Conservation (phyloP, 2,329 filamentous ascomycete species). For the Graphilbum sp. region DNA sequence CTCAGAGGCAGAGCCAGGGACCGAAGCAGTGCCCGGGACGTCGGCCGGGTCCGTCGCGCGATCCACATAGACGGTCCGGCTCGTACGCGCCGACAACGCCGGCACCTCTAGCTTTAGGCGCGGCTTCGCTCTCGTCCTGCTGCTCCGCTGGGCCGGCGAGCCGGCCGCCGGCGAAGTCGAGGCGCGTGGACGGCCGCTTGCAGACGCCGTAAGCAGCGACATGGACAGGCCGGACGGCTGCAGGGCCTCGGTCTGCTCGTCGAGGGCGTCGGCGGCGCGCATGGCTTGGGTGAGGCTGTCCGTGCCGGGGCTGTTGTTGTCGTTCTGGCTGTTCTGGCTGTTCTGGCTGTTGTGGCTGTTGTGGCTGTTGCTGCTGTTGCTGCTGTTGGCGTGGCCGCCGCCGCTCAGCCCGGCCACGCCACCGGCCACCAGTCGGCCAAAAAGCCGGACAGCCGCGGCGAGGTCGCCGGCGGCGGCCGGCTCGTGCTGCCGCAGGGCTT, state of each 20-base stretch:
- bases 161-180: too few species aligned
- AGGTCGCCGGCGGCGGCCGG: slow-evolving; percentile 27
- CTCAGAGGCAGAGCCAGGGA: slow-evolving; percentile 14
- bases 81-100: neutral
- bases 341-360: too few species aligned
- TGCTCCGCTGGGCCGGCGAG: too few species aligned
- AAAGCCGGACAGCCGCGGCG: slow-evolving; percentile 31
- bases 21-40: neutral
- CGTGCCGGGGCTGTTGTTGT: too few species aligned
- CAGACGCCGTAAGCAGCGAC: too few species aligned
- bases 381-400: neutral
- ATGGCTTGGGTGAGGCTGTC: slow-evolving; percentile 39
- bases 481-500: slow-evolving; percentile 33
- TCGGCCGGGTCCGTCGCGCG: too few species aligned
- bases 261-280: slow-evolving; percentile 40
- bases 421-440: slow-evolving; percentile 31
- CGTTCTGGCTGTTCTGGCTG: too few species aligned
- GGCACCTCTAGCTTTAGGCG: neutral
- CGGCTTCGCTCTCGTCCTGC: too few species aligned
- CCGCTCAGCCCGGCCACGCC: slow-evolving; percentile 24
- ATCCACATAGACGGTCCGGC: neutral
- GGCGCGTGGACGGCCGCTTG: too few species aligned
- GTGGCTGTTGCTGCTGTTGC: too few species aligned
- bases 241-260: slow-evolving; percentile 36
- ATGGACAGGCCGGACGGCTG: slow-evolving; percentile 30